These are phyloP conservation scores for Colletotrichum liriopes DNA, from an alignment of 2,329 filamentous ascomycete species.

Conservation along the genomic window DNA sequence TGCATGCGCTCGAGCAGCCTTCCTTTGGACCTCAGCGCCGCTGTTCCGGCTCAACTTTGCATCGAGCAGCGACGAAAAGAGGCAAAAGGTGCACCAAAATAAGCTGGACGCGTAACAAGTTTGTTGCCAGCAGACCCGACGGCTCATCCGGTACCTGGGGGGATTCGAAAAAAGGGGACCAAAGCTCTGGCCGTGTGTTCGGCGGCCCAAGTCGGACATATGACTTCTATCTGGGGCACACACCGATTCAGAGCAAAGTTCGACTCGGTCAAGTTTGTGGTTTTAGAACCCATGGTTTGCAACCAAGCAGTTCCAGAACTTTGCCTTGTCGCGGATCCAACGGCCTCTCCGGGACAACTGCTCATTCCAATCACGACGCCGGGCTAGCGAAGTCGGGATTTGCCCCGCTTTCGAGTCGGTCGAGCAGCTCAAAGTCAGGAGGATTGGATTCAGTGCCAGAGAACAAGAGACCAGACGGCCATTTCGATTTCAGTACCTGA, in stretches of 20 bases:
- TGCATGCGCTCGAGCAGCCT: conserved; percentile 6
- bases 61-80: neutral
- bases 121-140: conserved; percentile 5
- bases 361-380: neutral
- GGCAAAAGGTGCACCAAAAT: neutral
- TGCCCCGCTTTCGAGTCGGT: neutral
- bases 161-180: conserved; percentile 16
- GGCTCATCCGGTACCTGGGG: conserved; percentile 4
- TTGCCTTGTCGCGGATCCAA: neutral
- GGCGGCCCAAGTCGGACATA: conserved; percentile 6
- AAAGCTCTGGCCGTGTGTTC: conserved; percentile 38
- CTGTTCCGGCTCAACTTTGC: neutral
- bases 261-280: conserved; percentile 1
- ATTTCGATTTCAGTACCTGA: neutral
- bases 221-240: neutral
- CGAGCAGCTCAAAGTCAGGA: neutral
- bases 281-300: neutral
- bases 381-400: neutral
- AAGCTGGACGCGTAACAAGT: conserved; percentile 1
- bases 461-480: neutral
- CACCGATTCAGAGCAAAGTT: conserved; percentile 9
- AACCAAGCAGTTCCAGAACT: conserved; percentile 1
- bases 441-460: too few relatives aligned
- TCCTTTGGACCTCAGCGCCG: neutral
- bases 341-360: neutral